Percentiles rank a stretch among this genome's conserved stretches.
Evolutionary conservation across 768 basidiomycete species (phyloP).

Genomic region (Suillus tomentosus): DNA sequence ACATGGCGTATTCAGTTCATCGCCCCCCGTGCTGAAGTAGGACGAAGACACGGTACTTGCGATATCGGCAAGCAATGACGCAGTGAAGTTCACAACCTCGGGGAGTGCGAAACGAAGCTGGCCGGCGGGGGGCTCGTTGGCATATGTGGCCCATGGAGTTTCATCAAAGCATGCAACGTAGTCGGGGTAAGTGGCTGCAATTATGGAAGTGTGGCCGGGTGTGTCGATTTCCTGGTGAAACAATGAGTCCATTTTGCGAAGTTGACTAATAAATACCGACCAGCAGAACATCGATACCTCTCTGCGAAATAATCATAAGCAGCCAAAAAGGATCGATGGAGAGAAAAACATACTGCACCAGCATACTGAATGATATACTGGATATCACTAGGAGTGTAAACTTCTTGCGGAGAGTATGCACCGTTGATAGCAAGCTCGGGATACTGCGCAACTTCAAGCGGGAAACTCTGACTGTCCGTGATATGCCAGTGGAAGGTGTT

Average conservation of each 20-base stretch:
- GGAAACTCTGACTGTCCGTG: conserved; percentile 81
- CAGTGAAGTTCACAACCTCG: conserved; percentile 60
- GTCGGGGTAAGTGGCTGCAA: conserved; percentile 68
- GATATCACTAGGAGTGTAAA: conserved; percentile 61
- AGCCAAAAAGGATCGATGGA: not conserved
- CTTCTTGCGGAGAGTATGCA: conserved; percentile 59
- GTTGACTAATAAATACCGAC: conserved; percentile 27
- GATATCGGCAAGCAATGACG: conserved; percentile 52
- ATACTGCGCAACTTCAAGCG: conserved; percentile 62
- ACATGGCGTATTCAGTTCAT: conserved; percentile 73
- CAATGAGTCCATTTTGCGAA: not conserved
- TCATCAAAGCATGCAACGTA: conserved; percentile 65
- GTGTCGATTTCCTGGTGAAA: conserved; percentile 72
- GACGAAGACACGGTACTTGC: conserved; percentile 53
- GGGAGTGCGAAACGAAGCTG: conserved; percentile 74
- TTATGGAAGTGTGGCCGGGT: conserved; percentile 77
- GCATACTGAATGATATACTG: conserved; percentile 67
- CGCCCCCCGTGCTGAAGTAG: conserved; percentile 82
- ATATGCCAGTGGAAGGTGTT: conserved; percentile 87
- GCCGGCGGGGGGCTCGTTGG: conserved; percentile 78
- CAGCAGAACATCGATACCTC: conserved; percentile 72
- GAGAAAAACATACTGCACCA: conserved; percentile 52
- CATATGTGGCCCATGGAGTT: conserved; percentile 61
- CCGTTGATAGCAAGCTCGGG: conserved; percentile 62
- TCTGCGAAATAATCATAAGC: conserved; percentile 35